Evolutionary conservation across 257 asterid genomes (phyloP).

Genomic region (Coffea eugenioides): DNA sequence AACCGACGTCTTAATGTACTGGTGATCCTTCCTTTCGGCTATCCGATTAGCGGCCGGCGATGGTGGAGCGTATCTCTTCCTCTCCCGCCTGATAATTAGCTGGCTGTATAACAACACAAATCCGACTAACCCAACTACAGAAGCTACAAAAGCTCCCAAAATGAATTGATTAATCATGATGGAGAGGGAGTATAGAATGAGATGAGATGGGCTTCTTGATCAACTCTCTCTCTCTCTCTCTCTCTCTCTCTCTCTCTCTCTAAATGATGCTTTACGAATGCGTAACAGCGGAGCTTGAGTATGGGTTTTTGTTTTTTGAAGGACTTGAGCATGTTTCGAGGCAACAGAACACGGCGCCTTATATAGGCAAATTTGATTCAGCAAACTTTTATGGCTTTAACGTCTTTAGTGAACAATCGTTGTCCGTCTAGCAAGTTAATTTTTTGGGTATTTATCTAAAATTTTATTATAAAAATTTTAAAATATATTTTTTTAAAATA

Average conservation of each 20-base stretch:
- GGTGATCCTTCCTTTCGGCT: slow-evolving; percentile 19
- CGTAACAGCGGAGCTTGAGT: not conserved
- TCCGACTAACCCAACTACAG: slow-evolving; percentile 7
- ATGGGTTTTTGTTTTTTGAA: not conserved
- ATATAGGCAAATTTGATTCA: slow-evolving; percentile 8
- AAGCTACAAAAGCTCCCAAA: slow-evolving; percentile 17
- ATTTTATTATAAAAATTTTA: no score
- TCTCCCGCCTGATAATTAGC: not conserved
- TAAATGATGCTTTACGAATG: not conserved
- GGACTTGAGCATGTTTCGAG: no score
- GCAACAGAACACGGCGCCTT: slow-evolving; percentile 12
- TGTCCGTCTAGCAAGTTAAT: no score
- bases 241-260: not conserved
- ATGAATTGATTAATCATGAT: slow-evolving; percentile 23
- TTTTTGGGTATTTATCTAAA: no score
- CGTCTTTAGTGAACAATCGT: not conserved
- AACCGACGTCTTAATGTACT: slow-evolving; percentile 16
- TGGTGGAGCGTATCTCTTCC: slow-evolving; percentile 21
- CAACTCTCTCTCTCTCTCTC: not conserved
- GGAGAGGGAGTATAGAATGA: no score
- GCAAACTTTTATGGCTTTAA: not conserved
- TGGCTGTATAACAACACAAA: slow-evolving; percentile 13
- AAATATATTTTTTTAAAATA: no score
- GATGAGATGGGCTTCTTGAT: not conserved
- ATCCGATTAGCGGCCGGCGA: slow-evolving; percentile 14